Base-by-base conservation (phyloP, 768 basidiomycete genomes). In the Dioszegia hungarica region DNA sequence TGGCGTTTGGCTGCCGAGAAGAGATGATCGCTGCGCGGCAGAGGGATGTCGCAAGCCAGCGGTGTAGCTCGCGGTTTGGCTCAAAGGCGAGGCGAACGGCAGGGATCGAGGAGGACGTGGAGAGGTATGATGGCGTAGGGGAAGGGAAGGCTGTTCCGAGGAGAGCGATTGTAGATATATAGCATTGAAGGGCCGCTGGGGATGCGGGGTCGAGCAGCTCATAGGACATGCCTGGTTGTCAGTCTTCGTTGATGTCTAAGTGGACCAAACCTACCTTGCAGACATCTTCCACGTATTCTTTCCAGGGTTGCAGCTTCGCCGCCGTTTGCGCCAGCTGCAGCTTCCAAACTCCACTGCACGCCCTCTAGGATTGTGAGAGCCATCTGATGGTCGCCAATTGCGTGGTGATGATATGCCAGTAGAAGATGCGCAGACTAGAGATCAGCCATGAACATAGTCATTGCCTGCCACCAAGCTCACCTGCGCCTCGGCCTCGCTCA, bases 11-110 rank as follows among this genome's bases (percentile, higher is more conserved):
- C 0, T 77, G 75, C 14, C 81, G 80, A 2, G 88, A 78, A 15
- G 84, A 82, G 0, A 90, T 75, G 1, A 88, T 78, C 39, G 88
- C 81, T 1, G 85, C 85, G n/a, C 92, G 82, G 79, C 88, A 87
- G n/a, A 92, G 78, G 22, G 89, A 80, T 19, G 85, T 81, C 64
- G 94, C 90, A 2, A 83, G 79, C 88, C 89, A 92, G 47, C 90
- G 81, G 80, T 89, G 91, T 10, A 93, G 80, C 66, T 97, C 92
- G 6, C 87, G 86, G 54, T 87, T 84, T 43, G 84, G 79, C 2
- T 81, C 77, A 40, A 80, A 80, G 53, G 80, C 80, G n/a, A 78
- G 64, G n/a, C 44, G 46, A 5, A 53, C 55, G 25, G 37, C 60
- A 61, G 48, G 37, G 47, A 33, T 40, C 15, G 49, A 48, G 47